Percentiles rank a stretch among this genome's conserved stretches.
Evolutionary conservation across 1,284 basidiomycete genomes (phyloP).

Genomic region (Ganoderma lingzhi): DNA sequence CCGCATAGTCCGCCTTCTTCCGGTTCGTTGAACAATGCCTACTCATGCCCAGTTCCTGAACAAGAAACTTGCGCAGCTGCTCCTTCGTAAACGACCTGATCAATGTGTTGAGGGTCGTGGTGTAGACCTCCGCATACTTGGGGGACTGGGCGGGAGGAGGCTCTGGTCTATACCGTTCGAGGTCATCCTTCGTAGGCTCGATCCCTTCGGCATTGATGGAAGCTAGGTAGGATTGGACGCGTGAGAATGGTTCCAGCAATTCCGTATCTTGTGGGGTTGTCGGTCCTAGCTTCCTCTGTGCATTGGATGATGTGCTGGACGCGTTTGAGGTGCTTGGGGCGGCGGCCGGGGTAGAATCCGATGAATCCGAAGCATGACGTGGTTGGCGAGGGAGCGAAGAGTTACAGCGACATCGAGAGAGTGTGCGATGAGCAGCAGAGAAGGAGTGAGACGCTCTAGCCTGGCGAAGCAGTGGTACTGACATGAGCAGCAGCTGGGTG

Average conservation of each 20-base stretch:
- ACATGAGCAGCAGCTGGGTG: slow-evolving; percentile 39
- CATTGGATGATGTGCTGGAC: slow-evolving; percentile 3
- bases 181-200: slow-evolving; percentile 58
- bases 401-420: slow-evolving; percentile 36
- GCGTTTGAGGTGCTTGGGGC: slow-evolving; percentile 26
- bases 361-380: slow-evolving; percentile 16
- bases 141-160: slow-evolving; percentile 49
- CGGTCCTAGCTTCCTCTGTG: slow-evolving; percentile 4
- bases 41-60: slow-evolving; percentile 52
- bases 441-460: slow-evolving; percentile 36
- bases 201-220: slow-evolving; percentile 53
- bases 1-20: slow-evolving; percentile 58
- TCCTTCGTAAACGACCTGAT: slow-evolving; percentile 68
- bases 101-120: slow-evolving; percentile 56
- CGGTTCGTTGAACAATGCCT: slow-evolving; percentile 42
- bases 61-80: slow-evolving; percentile 65
- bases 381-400: slow-evolving; percentile 37
- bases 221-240: slow-evolving; percentile 63
- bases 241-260: slow-evolving; percentile 17
- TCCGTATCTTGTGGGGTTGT: background rate
- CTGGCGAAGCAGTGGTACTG: slow-evolving; percentile 39
- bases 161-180: slow-evolving; percentile 60
- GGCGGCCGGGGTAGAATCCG: slow-evolving; percentile 22
- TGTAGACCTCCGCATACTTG: slow-evolving; percentile 62
- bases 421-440: slow-evolving; percentile 33